Percentiles rank a stretch among this genome's conserved stretches.
These are phyloP conservation scores for Fusarium nurragi DNA, from an alignment of 2,329 filamentous ascomycete species.

Conservation along the genomic window DNA sequence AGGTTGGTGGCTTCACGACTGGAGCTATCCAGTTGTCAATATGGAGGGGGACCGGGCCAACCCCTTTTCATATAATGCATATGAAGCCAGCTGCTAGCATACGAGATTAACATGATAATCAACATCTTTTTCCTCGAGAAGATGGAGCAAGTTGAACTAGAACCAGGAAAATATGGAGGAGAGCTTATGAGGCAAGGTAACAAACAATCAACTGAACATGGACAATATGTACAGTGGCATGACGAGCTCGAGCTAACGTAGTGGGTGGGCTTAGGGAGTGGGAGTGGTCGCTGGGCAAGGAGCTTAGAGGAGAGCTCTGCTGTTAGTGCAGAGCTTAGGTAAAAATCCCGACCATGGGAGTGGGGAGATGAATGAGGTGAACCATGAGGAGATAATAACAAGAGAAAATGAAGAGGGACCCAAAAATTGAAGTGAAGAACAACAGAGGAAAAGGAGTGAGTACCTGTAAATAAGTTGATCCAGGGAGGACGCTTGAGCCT, in stretches of 20 bases:
- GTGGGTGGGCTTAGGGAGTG: slow-evolving; percentile 5
- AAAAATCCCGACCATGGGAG: neutral
- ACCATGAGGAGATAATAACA: neutral
- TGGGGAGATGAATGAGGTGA: neutral
- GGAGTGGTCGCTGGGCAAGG: slow-evolving; percentile 11
- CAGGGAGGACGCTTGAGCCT: slow-evolving; percentile 6
- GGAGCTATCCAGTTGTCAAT: neutral
- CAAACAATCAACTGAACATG: neutral
- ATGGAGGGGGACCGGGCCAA: neutral
- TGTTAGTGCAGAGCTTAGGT: slow-evolving; percentile 1
- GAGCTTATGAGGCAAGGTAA: neutral
- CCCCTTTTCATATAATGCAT: slow-evolving; percentile 3
- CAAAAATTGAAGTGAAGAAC: neutral
- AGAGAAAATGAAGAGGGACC: neutral
- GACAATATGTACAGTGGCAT: neutral
- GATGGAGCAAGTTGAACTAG: neutral
- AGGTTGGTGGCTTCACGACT: slow-evolving; percentile 1
- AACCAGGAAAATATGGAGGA: neutral
- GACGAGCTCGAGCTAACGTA: slow-evolving; percentile 5
- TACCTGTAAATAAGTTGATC: slow-evolving; percentile 13
- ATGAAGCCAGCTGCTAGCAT: neutral
- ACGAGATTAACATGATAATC: neutral
- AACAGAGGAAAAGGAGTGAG: slow-evolving; percentile 10
- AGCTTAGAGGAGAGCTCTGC: neutral
- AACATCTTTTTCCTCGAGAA: neutral